phyloP scores from a whole-genome alignment of 257 asterid species.

The Solanum paucissectum region DNA sequence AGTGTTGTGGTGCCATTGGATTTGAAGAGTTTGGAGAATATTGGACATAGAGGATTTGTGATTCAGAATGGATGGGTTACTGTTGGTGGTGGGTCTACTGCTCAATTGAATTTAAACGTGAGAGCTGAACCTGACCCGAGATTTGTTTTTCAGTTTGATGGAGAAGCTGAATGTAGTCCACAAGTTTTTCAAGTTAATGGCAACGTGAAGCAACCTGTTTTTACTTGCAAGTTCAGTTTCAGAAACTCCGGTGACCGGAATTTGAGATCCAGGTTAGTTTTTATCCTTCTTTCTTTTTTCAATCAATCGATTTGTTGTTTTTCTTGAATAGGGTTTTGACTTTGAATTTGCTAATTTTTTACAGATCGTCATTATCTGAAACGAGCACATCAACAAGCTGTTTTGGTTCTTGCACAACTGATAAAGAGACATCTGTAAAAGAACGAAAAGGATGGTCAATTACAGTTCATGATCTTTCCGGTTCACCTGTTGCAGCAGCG shows the following conservation, averaged over 20 bases:
- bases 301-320: neutral
- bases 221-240: slow-evolving; percentile 82
- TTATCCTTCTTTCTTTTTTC: neutral
- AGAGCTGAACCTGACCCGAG: slow-evolving; percentile 92
- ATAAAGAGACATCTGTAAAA: slow-evolving; percentile 16
- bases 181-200: slow-evolving; percentile 96
- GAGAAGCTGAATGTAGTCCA: slow-evolving; percentile 97
- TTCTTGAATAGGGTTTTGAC: neutral
- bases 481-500: slow-evolving; percentile 92
- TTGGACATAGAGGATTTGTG: slow-evolving; percentile 26
- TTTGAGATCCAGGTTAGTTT: slow-evolving; percentile 74
- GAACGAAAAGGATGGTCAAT: slow-evolving; percentile 98
- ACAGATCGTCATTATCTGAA: slow-evolving; percentile 72
- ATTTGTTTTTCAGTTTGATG: slow-evolving; percentile 86
- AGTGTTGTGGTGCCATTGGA: slow-evolving; percentile 48
- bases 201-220: slow-evolving; percentile 77
- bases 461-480: slow-evolving; percentile 91
- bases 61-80: slow-evolving; percentile 78
- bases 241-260: slow-evolving; percentile 54
- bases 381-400: slow-evolving; percentile 60
- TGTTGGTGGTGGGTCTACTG: slow-evolving; percentile 23
- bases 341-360: neutral
- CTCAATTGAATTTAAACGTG: slow-evolving; percentile 51
- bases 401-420: slow-evolving; percentile 28
- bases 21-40: slow-evolving; percentile 43